Evolutionary conservation across 1,284 basidiomycete genomes (phyloP), one percentile per base, ranked within the genome.

Genomic region (Jaminaea rosea): DNA sequence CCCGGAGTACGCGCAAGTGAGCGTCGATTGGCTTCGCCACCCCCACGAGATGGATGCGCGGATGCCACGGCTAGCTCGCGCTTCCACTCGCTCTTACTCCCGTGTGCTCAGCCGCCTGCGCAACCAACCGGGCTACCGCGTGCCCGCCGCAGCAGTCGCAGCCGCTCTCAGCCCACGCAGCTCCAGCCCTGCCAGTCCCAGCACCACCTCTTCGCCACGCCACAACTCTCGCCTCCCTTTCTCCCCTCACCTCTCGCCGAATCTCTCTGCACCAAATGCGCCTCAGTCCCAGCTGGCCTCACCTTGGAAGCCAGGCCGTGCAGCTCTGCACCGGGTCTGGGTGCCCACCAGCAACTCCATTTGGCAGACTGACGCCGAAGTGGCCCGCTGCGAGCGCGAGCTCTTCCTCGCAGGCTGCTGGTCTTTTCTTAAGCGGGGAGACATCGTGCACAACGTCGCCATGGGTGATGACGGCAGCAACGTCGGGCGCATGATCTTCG

Each of bases 311-410:
- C 51, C 62, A 0, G 76, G 75, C 0, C 59, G 75, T 24, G 75
- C 75, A 3, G 68, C 74, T 1, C 46, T 60, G n/a, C 69, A 75
- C 49, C 65, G 72, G 3, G 73, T 72, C 4, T 78, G 76, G 76
- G 73, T 76, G 8, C 69, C 68, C 0, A 52, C 53, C 23, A n/a
- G 62, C 56, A 60, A 67, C 23, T 52, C 53, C 7, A 52, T 53
- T 1, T 70, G 66, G 62, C n/a, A 65, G 21, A 61, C 52, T 39
- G 62, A 68, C 49, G 58, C 56, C 3, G 69, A 72, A 55, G 49
- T 73, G 23, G 58, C 62, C 15, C 46, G 58, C 13, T 62, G 66
- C 41, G 69, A 73, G 58, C 49, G 62, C 6, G 67, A 73, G 56
- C 64, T 73, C n/a, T 72, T 69, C 58, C 57, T 65, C 32, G 60